Evolutionary conservation across 1,284 basidiomycete genomes (phyloP).

Genomic region (Earliella scabrosa): DNA sequence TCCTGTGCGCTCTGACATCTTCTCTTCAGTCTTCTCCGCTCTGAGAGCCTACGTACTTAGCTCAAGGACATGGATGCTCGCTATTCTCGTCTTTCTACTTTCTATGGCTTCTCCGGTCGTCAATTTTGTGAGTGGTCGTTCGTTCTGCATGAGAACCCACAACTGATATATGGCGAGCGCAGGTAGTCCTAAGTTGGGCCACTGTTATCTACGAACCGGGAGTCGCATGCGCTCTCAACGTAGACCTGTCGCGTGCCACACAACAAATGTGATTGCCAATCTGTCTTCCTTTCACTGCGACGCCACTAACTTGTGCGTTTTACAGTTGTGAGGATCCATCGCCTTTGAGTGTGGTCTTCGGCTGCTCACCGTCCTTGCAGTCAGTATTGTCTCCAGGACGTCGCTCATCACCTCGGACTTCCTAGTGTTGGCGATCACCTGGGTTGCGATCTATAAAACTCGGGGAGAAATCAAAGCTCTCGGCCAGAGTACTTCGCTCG

Average conservation of each 20-base stretch:
- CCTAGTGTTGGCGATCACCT: not conserved
- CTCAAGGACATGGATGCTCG: not conserved
- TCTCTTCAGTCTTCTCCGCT: not conserved
- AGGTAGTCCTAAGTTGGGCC: too few relatives aligned
- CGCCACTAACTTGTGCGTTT: not conserved
- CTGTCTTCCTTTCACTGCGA: too few relatives aligned
- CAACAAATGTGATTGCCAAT: too few relatives aligned
- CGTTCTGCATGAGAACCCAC: too few relatives aligned
- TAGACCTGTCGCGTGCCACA: too few relatives aligned
- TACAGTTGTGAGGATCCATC: not conserved
- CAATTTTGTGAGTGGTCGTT: not conserved
- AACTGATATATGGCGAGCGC: too few relatives aligned
- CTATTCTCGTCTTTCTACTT: not conserved
- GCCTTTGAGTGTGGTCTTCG: not conserved
- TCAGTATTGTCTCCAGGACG: not conserved
- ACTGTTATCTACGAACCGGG: too few relatives aligned
- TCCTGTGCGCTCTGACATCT: not conserved
- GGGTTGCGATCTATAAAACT: not conserved
- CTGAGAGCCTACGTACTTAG: conserved; percentile 5
- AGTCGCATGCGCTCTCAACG: too few relatives aligned
- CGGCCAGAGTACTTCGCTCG: not conserved
- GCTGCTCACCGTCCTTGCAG: not conserved
- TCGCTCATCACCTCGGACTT: not conserved
- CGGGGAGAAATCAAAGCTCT: not conserved
- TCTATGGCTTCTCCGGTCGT: not conserved